Evolutionary conservation across 2,329 filamentous ascomycete genomes (phyloP).

Genomic region (Xylaria hypoxylon): DNA sequence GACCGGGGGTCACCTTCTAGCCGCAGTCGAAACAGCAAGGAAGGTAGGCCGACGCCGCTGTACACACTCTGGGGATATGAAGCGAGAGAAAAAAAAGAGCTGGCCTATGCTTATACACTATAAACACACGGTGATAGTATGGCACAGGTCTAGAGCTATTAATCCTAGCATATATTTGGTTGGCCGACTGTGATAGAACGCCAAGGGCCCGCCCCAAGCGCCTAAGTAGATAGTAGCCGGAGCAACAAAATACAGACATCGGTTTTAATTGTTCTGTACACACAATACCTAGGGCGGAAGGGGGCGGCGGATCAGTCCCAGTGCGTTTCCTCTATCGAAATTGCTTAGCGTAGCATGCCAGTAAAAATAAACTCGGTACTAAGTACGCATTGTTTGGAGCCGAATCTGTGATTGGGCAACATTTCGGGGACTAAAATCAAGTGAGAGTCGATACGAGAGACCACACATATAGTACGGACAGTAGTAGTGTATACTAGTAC

Average conservation of each 20-base stretch:
- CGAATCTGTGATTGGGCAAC: conserved; percentile 26
- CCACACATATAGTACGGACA: neutral
- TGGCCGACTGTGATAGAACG: conserved; percentile 14
- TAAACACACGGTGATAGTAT: conserved; percentile 17
- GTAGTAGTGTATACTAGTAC: too few relatives aligned
- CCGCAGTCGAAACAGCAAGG: conserved; percentile 30
- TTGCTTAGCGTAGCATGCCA: conserved; percentile 27
- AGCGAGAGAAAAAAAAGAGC: conserved; percentile 10
- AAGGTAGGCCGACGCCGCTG: conserved; percentile 27
- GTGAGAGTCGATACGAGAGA: conserved; percentile 34
- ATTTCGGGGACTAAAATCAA: conserved; percentile 31
- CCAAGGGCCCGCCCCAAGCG: conserved; percentile 21
- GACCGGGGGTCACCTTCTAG: conserved; percentile 40
- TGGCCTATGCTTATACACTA: conserved; percentile 19
- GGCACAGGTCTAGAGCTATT: conserved; percentile 4
- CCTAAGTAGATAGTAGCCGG: conserved; percentile 10
- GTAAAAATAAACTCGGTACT: conserved; percentile 16
- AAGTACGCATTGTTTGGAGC: conserved; percentile 14
- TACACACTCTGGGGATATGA: conserved; percentile 18
- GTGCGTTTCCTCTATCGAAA: conserved; percentile 23
- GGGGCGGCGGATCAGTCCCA: conserved; percentile 4
- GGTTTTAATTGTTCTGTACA: conserved; percentile 11
- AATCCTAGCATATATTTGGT: conserved; percentile 6
- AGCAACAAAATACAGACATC: conserved; percentile 5
- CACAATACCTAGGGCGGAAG: too few relatives aligned